phyloP scores from a whole-genome alignment of 768 basidiomycete species.

The Pulveroboletus sp. region DNA sequence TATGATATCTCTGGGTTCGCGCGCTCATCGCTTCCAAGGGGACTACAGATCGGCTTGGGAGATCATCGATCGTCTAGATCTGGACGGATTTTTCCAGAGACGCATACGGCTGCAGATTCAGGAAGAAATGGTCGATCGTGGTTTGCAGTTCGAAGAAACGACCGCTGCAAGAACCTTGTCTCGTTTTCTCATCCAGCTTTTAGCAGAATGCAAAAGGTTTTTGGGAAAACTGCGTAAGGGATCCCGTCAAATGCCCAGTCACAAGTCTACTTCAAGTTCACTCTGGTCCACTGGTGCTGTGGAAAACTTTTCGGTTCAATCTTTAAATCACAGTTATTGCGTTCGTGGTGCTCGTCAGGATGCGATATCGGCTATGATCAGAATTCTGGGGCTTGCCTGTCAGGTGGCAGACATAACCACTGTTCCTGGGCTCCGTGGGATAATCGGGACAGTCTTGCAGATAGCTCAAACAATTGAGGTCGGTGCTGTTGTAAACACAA shows the following conservation, averaged over 20 bases:
- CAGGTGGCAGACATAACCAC: slow-evolving; percentile 5
- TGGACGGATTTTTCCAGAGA: not conserved
- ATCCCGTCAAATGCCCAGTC: not conserved
- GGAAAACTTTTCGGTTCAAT: slow-evolving; percentile 2
- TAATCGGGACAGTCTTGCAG: slow-evolving; percentile 8
- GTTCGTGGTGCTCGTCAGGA: not conserved
- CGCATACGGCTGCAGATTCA: too few species aligned
- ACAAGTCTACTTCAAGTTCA: not conserved
- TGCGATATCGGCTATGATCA: not conserved
- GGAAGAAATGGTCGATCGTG: too few species aligned
- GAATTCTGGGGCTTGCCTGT: slow-evolving; percentile 1
- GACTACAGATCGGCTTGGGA: not conserved
- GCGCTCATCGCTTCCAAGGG: not conserved
- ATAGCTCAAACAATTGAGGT: slow-evolving; percentile 9
- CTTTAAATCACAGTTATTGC: slow-evolving; percentile 1
- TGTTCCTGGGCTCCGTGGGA: slow-evolving; percentile 5
- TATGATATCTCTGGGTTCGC: not conserved
- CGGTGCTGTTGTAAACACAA: not conserved
- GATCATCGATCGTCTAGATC: not conserved
- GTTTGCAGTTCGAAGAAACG: too few species aligned
- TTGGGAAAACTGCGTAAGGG: not conserved
- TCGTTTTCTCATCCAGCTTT: too few species aligned
- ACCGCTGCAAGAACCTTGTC: too few species aligned
- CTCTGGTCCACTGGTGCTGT: not conserved
- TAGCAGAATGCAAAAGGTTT: too few species aligned